Evolutionary conservation across 768 basidiomycete species (phyloP).

Genomic region (Zangia roseola): DNA sequence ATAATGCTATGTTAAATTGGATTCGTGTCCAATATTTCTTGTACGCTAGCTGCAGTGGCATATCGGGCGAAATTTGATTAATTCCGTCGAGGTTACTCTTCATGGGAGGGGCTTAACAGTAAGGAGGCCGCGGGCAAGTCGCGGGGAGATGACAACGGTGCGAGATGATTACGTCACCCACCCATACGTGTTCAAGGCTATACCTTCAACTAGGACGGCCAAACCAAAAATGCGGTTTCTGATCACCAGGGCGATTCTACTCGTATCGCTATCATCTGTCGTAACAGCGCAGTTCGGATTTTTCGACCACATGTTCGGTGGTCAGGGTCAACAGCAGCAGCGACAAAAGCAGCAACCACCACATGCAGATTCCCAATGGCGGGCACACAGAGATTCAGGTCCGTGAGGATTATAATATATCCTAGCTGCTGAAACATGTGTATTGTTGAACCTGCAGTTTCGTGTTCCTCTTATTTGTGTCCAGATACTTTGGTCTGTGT

Average conservation of each 20-base stretch:
- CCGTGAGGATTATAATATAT: constrained; percentile 16
- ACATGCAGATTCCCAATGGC: constrained; percentile 59
- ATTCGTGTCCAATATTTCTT: constrained; percentile 9
- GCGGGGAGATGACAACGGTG: too few species aligned
- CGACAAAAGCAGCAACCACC: constrained; percentile 46
- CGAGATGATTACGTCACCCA: too few species aligned
- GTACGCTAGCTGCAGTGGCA: background rate
- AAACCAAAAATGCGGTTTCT: constrained; percentile 14
- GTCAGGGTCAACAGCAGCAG: constrained; percentile 45
- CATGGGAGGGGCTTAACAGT: too few species aligned
- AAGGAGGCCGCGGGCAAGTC: too few species aligned
- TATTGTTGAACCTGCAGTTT: constrained; percentile 42
- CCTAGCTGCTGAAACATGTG: background rate
- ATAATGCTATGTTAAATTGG: constrained; percentile 30
- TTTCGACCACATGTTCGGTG: constrained; percentile 75
- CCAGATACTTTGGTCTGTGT: constrained; percentile 73
- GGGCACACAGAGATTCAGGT: constrained; percentile 65
- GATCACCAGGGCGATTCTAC: constrained; percentile 8
- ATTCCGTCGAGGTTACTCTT: too few species aligned
- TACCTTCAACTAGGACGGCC: background rate
- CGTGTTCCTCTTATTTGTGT: constrained; percentile 75
- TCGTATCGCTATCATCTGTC: constrained; percentile 28
- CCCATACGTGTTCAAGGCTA: too few species aligned
- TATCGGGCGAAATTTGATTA: too few species aligned
- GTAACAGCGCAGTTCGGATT: constrained; percentile 72